Evolutionary conservation across 2,329 filamentous ascomycete species (phyloP).

Genomic region (Chaetomium strumarium): DNA sequence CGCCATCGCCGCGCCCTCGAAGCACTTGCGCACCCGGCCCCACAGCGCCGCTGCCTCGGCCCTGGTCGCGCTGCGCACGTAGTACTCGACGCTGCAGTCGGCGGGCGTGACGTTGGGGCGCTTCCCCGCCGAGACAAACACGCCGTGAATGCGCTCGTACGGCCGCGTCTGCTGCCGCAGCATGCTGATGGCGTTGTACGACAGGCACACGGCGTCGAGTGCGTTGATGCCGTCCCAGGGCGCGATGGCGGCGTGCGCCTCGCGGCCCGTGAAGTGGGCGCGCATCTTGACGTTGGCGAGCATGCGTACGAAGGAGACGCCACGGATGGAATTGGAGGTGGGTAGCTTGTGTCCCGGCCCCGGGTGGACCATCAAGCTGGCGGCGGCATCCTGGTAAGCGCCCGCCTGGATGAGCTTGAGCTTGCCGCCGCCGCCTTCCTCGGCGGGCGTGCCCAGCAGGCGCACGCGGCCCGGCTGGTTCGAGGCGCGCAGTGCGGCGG

Average conservation of each 20-base stretch:
- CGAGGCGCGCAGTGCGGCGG: conserved; percentile 29
- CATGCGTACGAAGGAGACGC: conserved; percentile 26
- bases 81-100: conserved; percentile 38
- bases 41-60: conserved; percentile 30
- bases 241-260: conserved; percentile 42
- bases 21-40: conserved; percentile 30
- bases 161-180: conserved; percentile 46
- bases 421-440: conserved; percentile 41
- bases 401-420: conserved; percentile 31
- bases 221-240: conserved; percentile 48
- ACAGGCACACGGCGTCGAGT: conserved; percentile 41
- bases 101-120: conserved; percentile 34
- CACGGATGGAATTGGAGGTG: conserved; percentile 9
- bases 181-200: conserved; percentile 38
- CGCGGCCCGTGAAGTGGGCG: conserved; percentile 39
- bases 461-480: conserved; percentile 32
- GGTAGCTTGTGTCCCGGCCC: conserved; percentile 23
- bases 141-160: conserved; percentile 44
- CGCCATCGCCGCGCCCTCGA: conserved; percentile 32
- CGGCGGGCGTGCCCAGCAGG: conserved; percentile 39
- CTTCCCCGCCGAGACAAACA: conserved; percentile 36
- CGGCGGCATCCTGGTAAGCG: conserved; percentile 30
- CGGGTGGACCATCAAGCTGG: conserved; percentile 39
- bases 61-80: conserved; percentile 37
- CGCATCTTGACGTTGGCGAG: conserved; percentile 30